Evolutionary conservation across 1,139 yeast genomes (phyloP), one percentile per base, ranked within the genome.

Genomic region (Sugiyamaella sp.): DNA sequence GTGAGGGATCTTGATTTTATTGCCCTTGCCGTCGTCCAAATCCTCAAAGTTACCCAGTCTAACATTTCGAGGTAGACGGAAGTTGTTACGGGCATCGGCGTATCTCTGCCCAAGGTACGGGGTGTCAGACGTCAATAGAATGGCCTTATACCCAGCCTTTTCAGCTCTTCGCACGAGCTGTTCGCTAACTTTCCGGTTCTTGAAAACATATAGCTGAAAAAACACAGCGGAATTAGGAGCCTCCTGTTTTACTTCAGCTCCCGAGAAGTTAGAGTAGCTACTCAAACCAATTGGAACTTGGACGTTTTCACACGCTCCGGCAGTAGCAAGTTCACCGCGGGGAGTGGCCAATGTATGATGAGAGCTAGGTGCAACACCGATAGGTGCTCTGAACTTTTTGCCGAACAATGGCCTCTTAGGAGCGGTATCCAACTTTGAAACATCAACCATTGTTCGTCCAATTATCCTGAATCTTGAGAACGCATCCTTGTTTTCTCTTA

Each of bases 311-410:
- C 71, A 69, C 3, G 72, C 71, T 9, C 57, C 55, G 8, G 68
- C 69, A 16, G 72, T 68, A 3, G 71, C 72, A 2, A 71, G 71
- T 63, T 84, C 89, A 1, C 86, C 89, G 42, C 81, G 84, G 0
- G 80, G 79, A 59, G 80, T 81, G 1, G 86, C 87, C 67, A 81
- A 74, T 53, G 74, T 76, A 33, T 86, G 85, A 58, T 82, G 79
- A 0, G 86, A 86, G 24, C 84, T 78, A 1, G 88, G 87, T 12
- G 86, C 80, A 51, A 82, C 74, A 57, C 84, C 85, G 60, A 83
- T 77, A 4, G 89, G 89, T 2, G 77, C 74, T 16, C 70, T 67
- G 17, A 73, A 70, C 22, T 67, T 64, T 21, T 65, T 57, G 16
- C 82, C 82, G 46, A 78, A 69, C 63, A 80, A 51, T 17, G 47